phyloP scores from a whole-genome alignment of 2,329 filamentous ascomycete genomes.

The Lasiodiplodia theobromae region DNA sequence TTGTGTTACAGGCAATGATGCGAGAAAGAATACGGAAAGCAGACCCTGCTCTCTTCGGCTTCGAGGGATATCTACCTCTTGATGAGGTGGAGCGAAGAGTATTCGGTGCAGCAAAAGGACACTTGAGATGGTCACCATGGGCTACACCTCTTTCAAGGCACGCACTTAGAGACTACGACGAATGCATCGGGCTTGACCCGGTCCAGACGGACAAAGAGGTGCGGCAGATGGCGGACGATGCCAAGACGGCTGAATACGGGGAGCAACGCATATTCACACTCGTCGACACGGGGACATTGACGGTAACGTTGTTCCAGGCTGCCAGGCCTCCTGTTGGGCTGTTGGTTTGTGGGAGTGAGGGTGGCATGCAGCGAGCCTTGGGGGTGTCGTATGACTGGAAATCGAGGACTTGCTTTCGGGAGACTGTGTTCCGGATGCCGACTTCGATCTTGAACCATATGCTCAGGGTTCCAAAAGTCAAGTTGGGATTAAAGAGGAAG shows the following conservation, averaged over 20 bases:
- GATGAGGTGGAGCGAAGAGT: slow-evolving; percentile 47
- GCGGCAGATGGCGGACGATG: slow-evolving; percentile 37
- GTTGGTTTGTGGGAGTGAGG: slow-evolving; percentile 53
- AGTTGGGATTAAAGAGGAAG: slow-evolving; percentile 38
- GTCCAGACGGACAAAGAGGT: slow-evolving; percentile 37
- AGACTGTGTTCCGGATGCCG: slow-evolving; percentile 54
- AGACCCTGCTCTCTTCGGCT: slow-evolving; percentile 44
- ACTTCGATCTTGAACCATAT: slow-evolving; percentile 48
- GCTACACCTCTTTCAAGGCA: slow-evolving; percentile 44
- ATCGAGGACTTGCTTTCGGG: slow-evolving; percentile 50
- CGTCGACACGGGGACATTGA: slow-evolving; percentile 52
- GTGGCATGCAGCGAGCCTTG: slow-evolving; percentile 55
- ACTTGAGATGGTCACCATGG: slow-evolving; percentile 47
- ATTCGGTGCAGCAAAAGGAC: slow-evolving; percentile 40
- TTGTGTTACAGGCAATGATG: background rate
- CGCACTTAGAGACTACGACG: slow-evolving; percentile 37
- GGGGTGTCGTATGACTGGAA: slow-evolving; percentile 57
- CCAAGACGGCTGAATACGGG: background rate
- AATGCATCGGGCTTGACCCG: slow-evolving; percentile 46
- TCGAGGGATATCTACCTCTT: slow-evolving; percentile 50
- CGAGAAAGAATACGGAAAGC: background rate
- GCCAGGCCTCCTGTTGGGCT: slow-evolving; percentile 51
- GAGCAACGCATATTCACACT: slow-evolving; percentile 43
- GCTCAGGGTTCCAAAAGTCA: slow-evolving; percentile 43
- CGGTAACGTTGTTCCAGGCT: slow-evolving; percentile 51